Conservation (phyloP, 306 rosid genomes). For the Astragalus glycyphyllos region DNA sequence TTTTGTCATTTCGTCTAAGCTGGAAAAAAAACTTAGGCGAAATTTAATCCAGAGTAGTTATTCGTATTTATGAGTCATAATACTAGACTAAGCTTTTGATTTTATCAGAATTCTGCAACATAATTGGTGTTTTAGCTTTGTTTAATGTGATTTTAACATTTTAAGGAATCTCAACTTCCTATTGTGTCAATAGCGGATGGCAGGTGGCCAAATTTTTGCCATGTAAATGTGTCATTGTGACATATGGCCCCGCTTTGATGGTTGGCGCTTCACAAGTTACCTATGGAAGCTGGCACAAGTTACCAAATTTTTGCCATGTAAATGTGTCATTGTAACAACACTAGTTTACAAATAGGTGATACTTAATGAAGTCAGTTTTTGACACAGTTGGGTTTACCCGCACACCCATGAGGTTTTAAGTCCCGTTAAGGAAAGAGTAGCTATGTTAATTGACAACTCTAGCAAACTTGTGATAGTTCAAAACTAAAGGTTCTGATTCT, state of each 20-base stretch:
- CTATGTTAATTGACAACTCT: not conserved
- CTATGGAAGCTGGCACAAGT: no score
- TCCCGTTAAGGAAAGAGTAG: not conserved
- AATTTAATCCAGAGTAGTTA: not conserved
- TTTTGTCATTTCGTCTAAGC: no score
- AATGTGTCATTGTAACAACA: no score
- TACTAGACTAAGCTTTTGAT: conserved; percentile 18
- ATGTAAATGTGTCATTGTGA: no score
- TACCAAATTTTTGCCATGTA: no score
- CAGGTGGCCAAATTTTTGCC: no score
- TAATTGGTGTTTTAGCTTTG: conserved; percentile 24
- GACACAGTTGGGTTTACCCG: not conserved
- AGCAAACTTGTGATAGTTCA: not conserved
- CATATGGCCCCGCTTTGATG: no score
- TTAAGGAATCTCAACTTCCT: conserved; percentile 1
- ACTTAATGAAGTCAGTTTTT: conserved; percentile 5
- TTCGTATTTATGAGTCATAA: conserved; percentile 16
- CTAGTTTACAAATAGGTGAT: not conserved
- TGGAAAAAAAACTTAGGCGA: not conserved
- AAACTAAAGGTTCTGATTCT: not conserved
- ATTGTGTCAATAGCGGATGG: no score
- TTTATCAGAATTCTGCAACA: not conserved
- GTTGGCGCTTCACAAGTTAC: no score
- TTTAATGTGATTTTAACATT: not conserved
- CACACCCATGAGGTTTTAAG: not conserved